phyloP scores from a whole-genome alignment of 768 basidiomycete genomes.

The Rossbeevera mucosa region DNA sequence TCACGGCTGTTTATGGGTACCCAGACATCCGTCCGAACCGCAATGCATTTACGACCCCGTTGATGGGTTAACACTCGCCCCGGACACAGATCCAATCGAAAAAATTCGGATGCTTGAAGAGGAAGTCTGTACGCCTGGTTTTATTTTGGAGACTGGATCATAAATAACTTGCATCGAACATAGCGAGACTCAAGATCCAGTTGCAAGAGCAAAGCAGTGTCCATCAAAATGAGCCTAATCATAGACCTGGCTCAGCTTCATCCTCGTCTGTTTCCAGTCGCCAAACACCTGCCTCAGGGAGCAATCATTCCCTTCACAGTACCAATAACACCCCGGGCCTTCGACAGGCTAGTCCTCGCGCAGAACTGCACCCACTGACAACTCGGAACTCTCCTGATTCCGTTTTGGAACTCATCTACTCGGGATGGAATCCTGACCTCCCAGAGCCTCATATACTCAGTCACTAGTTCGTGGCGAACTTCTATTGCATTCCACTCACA shows the following conservation, averaged over 20 bases:
- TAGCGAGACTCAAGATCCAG: constrained; percentile 61
- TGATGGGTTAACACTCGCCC: constrained; percentile 71
- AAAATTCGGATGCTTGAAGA: constrained; percentile 74
- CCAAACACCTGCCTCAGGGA: constrained; percentile 7
- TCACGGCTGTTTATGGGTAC: constrained; percentile 7
- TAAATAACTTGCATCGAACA: constrained; percentile 11
- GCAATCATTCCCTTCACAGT: constrained; percentile 1
- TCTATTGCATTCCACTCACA: constrained; percentile 5
- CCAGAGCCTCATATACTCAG: constrained; percentile 69
- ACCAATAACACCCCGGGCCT: constrained; percentile 10
- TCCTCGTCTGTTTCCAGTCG: constrained; percentile 20
- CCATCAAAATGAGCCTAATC: constrained; percentile 14
- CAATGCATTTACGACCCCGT: constrained; percentile 85
- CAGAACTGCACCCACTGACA: constrained; percentile 40
- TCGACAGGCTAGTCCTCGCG: constrained; percentile 47
- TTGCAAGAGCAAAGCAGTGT: constrained; percentile 50
- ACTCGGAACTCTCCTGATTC: constrained; percentile 44
- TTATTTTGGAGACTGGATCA: not conserved
- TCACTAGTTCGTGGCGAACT: constrained; percentile 59
- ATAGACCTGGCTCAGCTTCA: constrained; percentile 19
- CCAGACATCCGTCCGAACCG: constrained; percentile 79
- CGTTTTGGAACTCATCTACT: constrained; percentile 62
- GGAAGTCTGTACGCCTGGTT: constrained; percentile 56
- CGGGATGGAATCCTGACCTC: constrained; percentile 83
- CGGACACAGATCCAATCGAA: constrained; percentile 74